These are phyloP conservation scores for Aegilops longissima DNA, from an alignment of 176 grass and related monocot genomes.

Conservation along the genomic window DNA sequence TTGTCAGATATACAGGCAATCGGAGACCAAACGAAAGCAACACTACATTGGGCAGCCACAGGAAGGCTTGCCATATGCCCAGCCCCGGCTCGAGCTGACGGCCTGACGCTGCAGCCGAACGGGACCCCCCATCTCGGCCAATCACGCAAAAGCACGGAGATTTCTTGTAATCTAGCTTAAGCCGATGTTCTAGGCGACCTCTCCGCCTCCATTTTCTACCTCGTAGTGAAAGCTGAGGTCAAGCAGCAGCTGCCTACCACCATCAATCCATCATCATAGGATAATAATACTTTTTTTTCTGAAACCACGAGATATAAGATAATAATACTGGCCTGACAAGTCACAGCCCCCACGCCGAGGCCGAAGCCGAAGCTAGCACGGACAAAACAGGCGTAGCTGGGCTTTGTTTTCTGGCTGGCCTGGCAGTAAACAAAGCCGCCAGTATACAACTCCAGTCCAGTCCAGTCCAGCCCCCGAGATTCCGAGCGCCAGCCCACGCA, in stretches of 20 bases:
- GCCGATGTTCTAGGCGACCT: too few species aligned
- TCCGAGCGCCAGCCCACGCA: constrained; percentile 21
- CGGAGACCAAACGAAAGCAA: neutral
- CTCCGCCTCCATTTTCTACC: neutral
- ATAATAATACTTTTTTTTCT: neutral
- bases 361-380: neutral
- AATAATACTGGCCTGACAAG: neutral
- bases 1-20: neutral
- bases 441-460: neutral
- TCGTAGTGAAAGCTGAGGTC: neutral
- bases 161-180: too few species aligned
- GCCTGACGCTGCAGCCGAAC: neutral
- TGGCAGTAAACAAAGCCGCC: neutral
- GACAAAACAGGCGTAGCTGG: neutral
- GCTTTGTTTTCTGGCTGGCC: neutral
- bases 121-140: neutral
- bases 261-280: neutral
- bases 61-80: too few species aligned
- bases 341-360: neutral
- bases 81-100: neutral
- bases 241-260: neutral
- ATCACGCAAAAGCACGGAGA: too few species aligned
- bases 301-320: neutral
- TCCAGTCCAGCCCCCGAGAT: neutral
- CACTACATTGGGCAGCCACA: neutral